Conservation (phyloP, 768 basidiomycete species). For the Amanita molliuscula region DNA sequence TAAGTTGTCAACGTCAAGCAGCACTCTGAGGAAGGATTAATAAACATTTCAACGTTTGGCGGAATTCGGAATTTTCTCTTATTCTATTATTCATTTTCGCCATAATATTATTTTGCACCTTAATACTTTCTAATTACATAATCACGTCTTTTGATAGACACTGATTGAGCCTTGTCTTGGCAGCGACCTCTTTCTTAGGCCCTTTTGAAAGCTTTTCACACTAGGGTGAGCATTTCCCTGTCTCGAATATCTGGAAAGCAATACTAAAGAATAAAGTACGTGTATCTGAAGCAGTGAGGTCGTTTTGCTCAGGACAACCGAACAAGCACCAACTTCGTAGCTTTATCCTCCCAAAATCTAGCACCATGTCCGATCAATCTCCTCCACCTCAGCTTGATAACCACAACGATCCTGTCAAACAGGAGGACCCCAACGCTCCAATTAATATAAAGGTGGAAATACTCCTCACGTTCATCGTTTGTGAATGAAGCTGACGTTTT, state of each 20-base stretch:
- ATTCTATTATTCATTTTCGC: not conserved
- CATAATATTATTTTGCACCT: not conserved
- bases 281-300: not conserved
- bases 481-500: not conserved
- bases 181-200: not conserved
- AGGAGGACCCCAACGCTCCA: constrained; percentile 48
- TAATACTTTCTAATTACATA: constrained; percentile 1
- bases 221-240: constrained; percentile 1
- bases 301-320: not conserved
- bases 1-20: constrained; percentile 29
- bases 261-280: constrained; percentile 1
- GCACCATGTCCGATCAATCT: constrained; percentile 44
- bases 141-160: constrained; percentile 1
- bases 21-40: constrained; percentile 13
- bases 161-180: not conserved
- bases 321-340: not conserved
- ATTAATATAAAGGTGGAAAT: constrained; percentile 67
- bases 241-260: not conserved
- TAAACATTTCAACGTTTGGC: not conserved
- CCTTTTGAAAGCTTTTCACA: not conserved
- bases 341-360: not conserved
- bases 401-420: constrained; percentile 35
- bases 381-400: constrained; percentile 24
- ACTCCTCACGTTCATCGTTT: not conserved
- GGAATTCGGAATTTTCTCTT: not conserved